Conservation (phyloP, 2,329 filamentous ascomycete genomes). For the Lachnum nothofagi region DNA sequence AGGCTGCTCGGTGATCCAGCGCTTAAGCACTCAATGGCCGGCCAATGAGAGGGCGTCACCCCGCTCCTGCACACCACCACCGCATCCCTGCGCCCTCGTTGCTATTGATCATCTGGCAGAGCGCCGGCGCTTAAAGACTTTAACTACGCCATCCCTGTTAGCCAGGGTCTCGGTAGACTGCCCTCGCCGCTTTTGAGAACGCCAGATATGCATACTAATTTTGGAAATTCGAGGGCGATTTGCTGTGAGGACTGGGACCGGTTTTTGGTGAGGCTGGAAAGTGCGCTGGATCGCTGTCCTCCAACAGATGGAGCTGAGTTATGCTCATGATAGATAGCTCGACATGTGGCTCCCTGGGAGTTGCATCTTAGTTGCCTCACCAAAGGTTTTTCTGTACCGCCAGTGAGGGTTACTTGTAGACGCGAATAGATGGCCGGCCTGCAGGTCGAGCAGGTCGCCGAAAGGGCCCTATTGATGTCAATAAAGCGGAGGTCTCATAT, state of each 20-base stretch:
- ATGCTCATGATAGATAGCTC: constrained; percentile 13
- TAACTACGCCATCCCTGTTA: background rate
- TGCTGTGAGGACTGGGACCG: background rate
- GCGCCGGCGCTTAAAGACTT: constrained; percentile 1
- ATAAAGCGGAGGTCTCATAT: constrained; percentile 8
- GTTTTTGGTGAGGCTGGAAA: background rate
- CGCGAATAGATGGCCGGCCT: constrained; percentile 8
- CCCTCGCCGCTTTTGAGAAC: constrained; percentile 4
- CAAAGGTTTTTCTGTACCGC: background rate
- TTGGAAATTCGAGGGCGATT: background rate
- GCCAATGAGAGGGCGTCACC: background rate
- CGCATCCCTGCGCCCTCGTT: background rate
- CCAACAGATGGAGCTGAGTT: constrained; percentile 10
- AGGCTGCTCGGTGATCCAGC: background rate
- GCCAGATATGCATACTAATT: constrained; percentile 10
- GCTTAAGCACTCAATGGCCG: constrained; percentile 1
- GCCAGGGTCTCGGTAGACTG: background rate
- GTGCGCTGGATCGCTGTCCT: background rate
- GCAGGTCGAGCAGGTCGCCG: constrained; percentile 3
- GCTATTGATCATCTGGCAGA: background rate
- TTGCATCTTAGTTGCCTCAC: constrained; percentile 1
- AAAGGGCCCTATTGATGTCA: constrained; percentile 13
- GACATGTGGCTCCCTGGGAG: constrained; percentile 5
- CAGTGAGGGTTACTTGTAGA: constrained; percentile 17
- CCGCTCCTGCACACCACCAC: background rate